Percentiles rank a stretch among this genome's conserved stretches.
phyloP scores from a whole-genome alignment of 371 early-diverging fungal genomes.

The Mortierella sp. region DNA sequence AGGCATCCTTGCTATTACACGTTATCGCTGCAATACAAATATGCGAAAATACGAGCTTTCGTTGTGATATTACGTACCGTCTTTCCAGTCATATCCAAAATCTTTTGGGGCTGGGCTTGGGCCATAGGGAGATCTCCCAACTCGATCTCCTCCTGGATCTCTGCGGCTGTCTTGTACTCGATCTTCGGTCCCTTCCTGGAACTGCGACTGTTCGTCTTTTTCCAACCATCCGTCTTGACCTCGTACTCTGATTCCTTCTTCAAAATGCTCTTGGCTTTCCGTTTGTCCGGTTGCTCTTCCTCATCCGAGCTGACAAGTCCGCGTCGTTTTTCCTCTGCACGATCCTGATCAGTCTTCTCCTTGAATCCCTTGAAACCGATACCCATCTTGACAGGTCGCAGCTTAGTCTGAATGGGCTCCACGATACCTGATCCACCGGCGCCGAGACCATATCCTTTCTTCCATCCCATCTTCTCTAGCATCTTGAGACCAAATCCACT shows the following conservation, averaged over 20 bases:
- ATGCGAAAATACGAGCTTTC: background rate
- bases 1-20: background rate
- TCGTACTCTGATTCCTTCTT: slow-evolving; percentile 23
- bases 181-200: slow-evolving; percentile 64
- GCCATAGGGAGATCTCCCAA: slow-evolving; percentile 47
- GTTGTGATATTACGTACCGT: slow-evolving; percentile 38
- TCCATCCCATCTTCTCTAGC: slow-evolving; percentile 89
- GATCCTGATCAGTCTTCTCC: slow-evolving; percentile 72
- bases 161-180: slow-evolving; percentile 82
- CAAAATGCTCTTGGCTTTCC: slow-evolving; percentile 8
- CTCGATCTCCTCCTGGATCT: slow-evolving; percentile 75
- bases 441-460: slow-evolving; percentile 84
- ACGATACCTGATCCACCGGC: slow-evolving; percentile 86
- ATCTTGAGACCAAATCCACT: slow-evolving; percentile 84
- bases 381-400: slow-evolving; percentile 87
- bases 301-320: slow-evolving; percentile 43
- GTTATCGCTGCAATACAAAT: background rate
- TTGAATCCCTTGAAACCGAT: slow-evolving; percentile 83
- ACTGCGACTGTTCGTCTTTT: slow-evolving; percentile 36
- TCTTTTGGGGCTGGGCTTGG: slow-evolving; percentile 67
- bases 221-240: slow-evolving; percentile 42
- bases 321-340: slow-evolving; percentile 61
- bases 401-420: slow-evolving; percentile 89
- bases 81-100: slow-evolving; percentile 88
- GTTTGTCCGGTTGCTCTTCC: slow-evolving; percentile 24